Evolutionary conservation across 148 eudicot species (phyloP), one percentile per base, ranked within the genome.

Genomic region (Suaeda aralocaspica): DNA sequence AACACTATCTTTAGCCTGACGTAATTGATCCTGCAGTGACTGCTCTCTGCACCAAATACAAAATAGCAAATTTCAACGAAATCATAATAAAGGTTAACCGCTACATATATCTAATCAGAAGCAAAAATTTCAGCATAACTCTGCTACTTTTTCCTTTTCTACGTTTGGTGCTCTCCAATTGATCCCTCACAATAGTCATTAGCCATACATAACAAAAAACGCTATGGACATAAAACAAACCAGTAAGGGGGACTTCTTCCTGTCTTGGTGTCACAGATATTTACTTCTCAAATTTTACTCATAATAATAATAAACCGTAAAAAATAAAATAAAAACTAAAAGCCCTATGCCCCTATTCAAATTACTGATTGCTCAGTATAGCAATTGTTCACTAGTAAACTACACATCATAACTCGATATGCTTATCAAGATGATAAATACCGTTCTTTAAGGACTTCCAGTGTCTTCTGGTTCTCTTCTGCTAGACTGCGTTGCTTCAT

Each of bases 401-500:
- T 68, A 59, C 15, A 51, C 25, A 70, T 28, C 42, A 59, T 2
- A 72, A 46, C 22, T 60, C 19, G 16, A n/a, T 57, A 58, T 42
- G 31, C 19, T 36, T 64, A 41, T 26, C 24, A 50, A 26, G 25
- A 50, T 62, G 34, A 22, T n/a, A 33, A 14, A 49, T 83, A 94
- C 98, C 98, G 84, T 81, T 94, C 98, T 82, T 91, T 94, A 25
- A 94, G 70, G 59, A 83, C 92, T 75, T 94, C 98, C 82, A 94
- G 53, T 14, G 86, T 87, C 82, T 94, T 94, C 79, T 94, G 98
- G 70, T 91, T 94, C 83, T 94, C 98, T 73, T 94, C 98, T 45
- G 98, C 98, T 83, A 94, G 86, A 86, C 89, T 89, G 41, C 98
- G 96, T 78, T 94, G 98, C 81, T 94, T 94, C 44, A 94, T 94